phyloP scores from a whole-genome alignment of 2,329 filamentous ascomycete genomes.

The Claviceps pazoutovae region DNA sequence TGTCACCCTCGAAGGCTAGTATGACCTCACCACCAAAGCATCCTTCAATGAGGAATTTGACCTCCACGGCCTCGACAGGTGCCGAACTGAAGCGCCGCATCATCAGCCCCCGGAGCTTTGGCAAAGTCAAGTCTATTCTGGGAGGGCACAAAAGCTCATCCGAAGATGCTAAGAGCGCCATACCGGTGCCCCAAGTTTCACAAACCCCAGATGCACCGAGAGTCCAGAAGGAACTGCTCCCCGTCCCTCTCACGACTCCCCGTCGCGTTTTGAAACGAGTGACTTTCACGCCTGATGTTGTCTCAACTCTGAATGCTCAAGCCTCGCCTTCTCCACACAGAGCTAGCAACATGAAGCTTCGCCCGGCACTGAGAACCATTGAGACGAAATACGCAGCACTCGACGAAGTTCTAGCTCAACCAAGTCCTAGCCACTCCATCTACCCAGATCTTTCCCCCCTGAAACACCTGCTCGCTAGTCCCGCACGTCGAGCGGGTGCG shows the following conservation, averaged over 20 bases:
- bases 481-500: slow-evolving; percentile 12
- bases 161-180: slow-evolving; percentile 30
- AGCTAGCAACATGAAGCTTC: slow-evolving; percentile 29
- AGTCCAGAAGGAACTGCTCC: slow-evolving; percentile 38
- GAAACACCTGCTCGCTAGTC: slow-evolving; percentile 17
- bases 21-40: slow-evolving; percentile 31
- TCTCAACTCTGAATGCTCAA: slow-evolving; percentile 30
- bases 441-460: slow-evolving; percentile 41
- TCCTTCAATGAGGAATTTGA: slow-evolving; percentile 20
- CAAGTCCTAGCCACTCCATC: slow-evolving; percentile 21
- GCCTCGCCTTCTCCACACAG: slow-evolving; percentile 45
- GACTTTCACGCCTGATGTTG: slow-evolving; percentile 62
- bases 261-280: slow-evolving; percentile 62
- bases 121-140: slow-evolving; percentile 45
- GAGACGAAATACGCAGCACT: slow-evolving; percentile 18
- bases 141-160: slow-evolving; percentile 24
- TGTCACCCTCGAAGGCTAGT: slow-evolving; percentile 34
- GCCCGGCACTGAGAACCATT: slow-evolving; percentile 15
- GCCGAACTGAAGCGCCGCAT: slow-evolving; percentile 21
- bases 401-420: slow-evolving; percentile 14
- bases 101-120: slow-evolving; percentile 37
- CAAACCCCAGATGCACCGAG: slow-evolving; percentile 32
- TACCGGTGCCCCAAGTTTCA: slow-evolving; percentile 31
- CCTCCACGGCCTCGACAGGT: slow-evolving; percentile 15
- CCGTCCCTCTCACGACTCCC: slow-evolving; percentile 47